Conservation (phyloP, 352 stramenopile species). For the Phytopythium delawarense region DNA sequence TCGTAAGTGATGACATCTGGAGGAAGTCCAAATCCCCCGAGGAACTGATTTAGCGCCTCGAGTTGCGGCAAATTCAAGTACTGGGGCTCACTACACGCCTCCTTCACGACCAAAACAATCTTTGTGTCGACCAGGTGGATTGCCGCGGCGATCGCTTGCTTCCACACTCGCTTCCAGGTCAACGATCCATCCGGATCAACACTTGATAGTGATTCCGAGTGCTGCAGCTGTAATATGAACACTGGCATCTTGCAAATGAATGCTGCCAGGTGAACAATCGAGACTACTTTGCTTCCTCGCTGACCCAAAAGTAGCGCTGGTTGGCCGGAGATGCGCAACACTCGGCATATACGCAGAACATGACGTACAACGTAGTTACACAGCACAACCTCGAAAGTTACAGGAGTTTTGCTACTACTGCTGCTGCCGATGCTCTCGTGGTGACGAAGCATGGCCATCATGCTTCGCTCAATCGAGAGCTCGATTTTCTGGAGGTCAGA, state of each 20-base stretch:
- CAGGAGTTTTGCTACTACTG: conserved; percentile 3
- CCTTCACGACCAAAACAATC: conserved; percentile 60
- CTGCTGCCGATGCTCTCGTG: conserved; percentile 19
- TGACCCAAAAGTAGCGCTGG: conserved; percentile 45
- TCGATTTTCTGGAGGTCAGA: conserved; percentile 47
- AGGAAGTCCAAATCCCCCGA: conserved; percentile 32
- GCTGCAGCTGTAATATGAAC: conserved; percentile 2
- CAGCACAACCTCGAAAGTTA: conserved; percentile 44
- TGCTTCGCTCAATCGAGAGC: conserved; percentile 45
- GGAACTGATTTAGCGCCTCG: conserved; percentile 35
- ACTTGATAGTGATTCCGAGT: neutral
- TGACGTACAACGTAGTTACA: conserved; percentile 56
- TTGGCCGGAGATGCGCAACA: conserved; percentile 31
- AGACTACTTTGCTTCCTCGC: conserved; percentile 42
- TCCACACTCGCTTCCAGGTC: conserved; percentile 27
- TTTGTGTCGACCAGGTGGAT: conserved; percentile 29
- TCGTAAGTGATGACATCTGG: conserved; percentile 44
- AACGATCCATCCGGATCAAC: conserved; percentile 9
- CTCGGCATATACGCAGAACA: conserved; percentile 41
- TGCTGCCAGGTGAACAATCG: conserved; percentile 43
- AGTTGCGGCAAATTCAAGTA: conserved; percentile 8
- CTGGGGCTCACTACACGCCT: conserved; percentile 3
- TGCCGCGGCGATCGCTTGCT: conserved; percentile 34
- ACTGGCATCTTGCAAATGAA: conserved; percentile 45
- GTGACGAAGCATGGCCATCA: conserved; percentile 36